Base-by-base conservation (phyloP, 2,329 filamentous ascomycete species). In the Cytospora piceicola region DNA sequence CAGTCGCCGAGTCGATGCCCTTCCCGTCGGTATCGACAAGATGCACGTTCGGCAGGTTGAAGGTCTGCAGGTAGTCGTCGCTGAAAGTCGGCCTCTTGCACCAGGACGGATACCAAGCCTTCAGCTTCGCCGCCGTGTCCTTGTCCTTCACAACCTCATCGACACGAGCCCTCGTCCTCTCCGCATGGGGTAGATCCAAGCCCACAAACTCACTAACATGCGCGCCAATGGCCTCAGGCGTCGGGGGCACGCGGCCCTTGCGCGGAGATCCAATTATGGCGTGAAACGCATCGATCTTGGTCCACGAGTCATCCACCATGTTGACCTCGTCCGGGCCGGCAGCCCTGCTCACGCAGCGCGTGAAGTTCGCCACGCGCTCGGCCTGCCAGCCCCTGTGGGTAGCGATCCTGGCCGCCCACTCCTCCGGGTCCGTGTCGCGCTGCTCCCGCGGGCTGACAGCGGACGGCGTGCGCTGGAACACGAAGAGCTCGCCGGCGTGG, bases 21-120 rank as follows among this genome's bases (percentile, higher is more conserved):
- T 80, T 78, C 5, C 83, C 85, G 34, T 83, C 74, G 0, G 86
- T 89, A 71, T 90, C 85, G 20, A 90, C 77, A 0, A 90, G 81
- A 7, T 80, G 78, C 4, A 90, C 87, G 69, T 87, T 83, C 0
- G 79, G 74, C 34, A 71, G 72, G 74, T 90, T 90, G 80, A 90
- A 90, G 0, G 82, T 70, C 3, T 78, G 71, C 0, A 90, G 79
- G 65, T 81, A 84, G 12, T 80, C 77, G 64, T 84, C 80, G 69
- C 82, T 81, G 71, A 84, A 84, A 58, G 74, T 77, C 0, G 83
- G 83, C 0, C 83, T 77, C 68, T 85, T 85, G 74, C 83, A 86
- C 76, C 78, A 82, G 1, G 73, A 73, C 1, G 77, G 76, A 70
- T 84, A 85, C 80, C 81, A 85, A 0, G 82, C 75, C 68, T 83